Conservation (phyloP, 2,329 filamentous ascomycete species). For the Sarocladium oryzae region DNA sequence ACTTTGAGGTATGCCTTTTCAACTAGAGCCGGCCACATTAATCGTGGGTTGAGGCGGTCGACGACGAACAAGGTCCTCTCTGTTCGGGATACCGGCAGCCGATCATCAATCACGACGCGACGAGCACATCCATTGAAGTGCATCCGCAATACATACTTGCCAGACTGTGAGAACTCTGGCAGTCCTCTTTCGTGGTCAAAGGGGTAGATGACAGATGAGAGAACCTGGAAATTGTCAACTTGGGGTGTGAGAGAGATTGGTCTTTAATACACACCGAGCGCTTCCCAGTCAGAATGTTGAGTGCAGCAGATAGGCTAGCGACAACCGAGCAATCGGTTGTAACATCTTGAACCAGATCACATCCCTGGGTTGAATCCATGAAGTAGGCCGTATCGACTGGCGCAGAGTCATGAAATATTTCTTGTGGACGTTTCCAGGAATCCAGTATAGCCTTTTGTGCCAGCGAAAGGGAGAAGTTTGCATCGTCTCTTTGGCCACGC, state of each 20-base stretch:
- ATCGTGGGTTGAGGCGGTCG: conserved; percentile 71
- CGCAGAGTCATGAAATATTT: conserved; percentile 43
- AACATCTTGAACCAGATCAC: conserved; percentile 90
- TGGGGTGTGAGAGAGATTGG: background rate
- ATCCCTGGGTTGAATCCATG: conserved; percentile 51
- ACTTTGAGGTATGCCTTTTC: conserved; percentile 98
- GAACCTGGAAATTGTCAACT: conserved; percentile 43
- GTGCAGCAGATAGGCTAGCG: conserved; percentile 81
- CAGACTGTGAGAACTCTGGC: conserved; percentile 65
- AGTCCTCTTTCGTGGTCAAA: conserved; percentile 52
- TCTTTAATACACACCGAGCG: conserved; percentile 47
- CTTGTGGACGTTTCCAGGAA: conserved; percentile 72
- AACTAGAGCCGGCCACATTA: conserved; percentile 86
- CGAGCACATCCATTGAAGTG: conserved; percentile 94
- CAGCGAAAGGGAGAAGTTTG: conserved; percentile 64
- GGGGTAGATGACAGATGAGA: conserved; percentile 69
- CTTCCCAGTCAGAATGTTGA: conserved; percentile 62
- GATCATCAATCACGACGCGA: conserved; percentile 82
- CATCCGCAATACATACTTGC: conserved; percentile 87
- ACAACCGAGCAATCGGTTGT: conserved; percentile 97
- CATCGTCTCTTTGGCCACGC: conserved; percentile 50
- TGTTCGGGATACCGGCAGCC: conserved; percentile 70
- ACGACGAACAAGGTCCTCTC: conserved; percentile 77
- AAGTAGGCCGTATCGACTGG: conserved; percentile 30
- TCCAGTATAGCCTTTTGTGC: conserved; percentile 70